Conservation (phyloP, 352 stramenopile species). For the Phytophthora pseudosyringae region DNA sequence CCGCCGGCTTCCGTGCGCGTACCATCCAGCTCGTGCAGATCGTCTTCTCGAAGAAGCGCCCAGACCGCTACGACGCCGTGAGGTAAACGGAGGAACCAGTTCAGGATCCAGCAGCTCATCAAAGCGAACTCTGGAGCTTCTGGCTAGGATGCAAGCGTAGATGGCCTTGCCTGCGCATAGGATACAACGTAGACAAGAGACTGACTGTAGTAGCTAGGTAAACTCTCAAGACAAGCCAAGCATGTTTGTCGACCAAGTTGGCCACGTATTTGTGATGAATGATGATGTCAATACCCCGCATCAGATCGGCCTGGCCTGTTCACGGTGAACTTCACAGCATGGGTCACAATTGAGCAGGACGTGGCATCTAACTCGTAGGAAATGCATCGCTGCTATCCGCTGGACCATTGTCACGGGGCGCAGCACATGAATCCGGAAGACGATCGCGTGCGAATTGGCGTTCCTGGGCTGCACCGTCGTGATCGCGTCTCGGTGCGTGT, state of each 20-base stretch:
- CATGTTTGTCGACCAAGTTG: slow-evolving; percentile 5
- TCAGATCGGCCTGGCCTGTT: slow-evolving; percentile 69
- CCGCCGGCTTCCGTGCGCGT: slow-evolving; percentile 87
- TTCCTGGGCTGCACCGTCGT: slow-evolving; percentile 73
- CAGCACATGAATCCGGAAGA: slow-evolving; percentile 81
- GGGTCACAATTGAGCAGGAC: neutral
- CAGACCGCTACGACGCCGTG: slow-evolving; percentile 79
- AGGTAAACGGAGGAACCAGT: slow-evolving; percentile 53
- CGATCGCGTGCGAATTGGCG: slow-evolving; percentile 75
- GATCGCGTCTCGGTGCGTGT: slow-evolving; percentile 56
- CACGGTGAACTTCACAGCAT: slow-evolving; percentile 6
- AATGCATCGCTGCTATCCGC: neutral
- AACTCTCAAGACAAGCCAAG: slow-evolving; percentile 31
- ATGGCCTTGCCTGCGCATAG: slow-evolving; percentile 23
- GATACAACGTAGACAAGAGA: slow-evolving; percentile 25
- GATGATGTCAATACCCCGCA: neutral
- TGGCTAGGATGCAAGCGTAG: slow-evolving; percentile 7
- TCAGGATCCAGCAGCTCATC: slow-evolving; percentile 15
- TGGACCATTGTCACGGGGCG: slow-evolving; percentile 79
- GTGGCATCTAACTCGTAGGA: neutral
- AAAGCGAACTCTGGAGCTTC: slow-evolving; percentile 13
- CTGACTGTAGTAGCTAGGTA: slow-evolving; percentile 28
- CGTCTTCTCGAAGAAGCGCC: slow-evolving; percentile 87
- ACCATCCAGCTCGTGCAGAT: slow-evolving; percentile 87
- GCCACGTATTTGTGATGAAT: slow-evolving; percentile 2